Evolutionary conservation across 176 grass and related monocot genomes (phyloP).

Genomic region (Rhynchospora pubera): DNA sequence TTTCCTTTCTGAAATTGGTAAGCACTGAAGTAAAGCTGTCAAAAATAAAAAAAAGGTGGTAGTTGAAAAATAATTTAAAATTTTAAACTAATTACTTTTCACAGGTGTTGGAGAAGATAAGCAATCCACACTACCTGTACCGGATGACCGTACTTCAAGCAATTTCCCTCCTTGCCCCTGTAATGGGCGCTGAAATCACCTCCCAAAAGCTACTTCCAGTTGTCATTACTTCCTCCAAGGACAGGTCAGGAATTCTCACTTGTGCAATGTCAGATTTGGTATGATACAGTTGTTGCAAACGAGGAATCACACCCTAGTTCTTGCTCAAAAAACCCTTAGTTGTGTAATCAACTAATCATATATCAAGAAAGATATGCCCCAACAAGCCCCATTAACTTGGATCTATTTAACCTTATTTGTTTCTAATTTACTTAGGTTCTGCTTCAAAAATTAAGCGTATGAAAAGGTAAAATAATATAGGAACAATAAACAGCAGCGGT

Average conservation of each 20-base stretch:
- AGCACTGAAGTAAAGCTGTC: neutral
- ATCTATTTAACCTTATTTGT: neutral
- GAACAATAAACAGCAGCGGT: neutral
- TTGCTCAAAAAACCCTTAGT: neutral
- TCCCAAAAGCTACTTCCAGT: conserved; percentile 73
- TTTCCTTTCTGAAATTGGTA: neutral
- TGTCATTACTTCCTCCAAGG: conserved; percentile 71
- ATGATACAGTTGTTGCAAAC: neutral
- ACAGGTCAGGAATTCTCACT: conserved; percentile 46
- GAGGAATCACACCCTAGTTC: neutral
- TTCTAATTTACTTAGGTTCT: neutral
- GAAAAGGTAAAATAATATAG: neutral
- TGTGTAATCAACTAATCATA: neutral
- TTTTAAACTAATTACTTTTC: conserved; percentile 1
- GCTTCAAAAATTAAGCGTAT: neutral
- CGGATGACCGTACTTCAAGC: conserved; percentile 90
- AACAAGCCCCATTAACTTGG: neutral
- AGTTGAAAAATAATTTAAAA: neutral
- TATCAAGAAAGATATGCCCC: neutral
- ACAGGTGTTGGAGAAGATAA: conserved; percentile 89
- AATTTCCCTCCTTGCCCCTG: conserved; percentile 73
- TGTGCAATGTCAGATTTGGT: neutral
- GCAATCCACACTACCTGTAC: conserved; percentile 92
- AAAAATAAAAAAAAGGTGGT: too few species aligned
- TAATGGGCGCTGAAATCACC: conserved; percentile 86